These are phyloP conservation scores for Manihot esculenta DNA, from an alignment of 441 rosid species.

Conservation along the genomic window DNA sequence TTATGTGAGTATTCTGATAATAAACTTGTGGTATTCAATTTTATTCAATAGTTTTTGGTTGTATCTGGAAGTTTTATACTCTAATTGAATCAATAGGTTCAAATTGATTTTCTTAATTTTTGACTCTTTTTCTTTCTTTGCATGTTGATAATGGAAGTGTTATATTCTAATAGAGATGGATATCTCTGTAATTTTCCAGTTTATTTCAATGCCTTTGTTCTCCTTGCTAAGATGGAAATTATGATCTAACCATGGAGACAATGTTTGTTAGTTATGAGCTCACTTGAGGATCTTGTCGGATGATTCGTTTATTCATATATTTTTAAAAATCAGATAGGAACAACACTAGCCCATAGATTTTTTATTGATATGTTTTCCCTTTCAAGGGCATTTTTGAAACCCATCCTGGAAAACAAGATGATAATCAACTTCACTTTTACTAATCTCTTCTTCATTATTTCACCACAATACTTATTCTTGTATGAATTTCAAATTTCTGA, in stretches of 20 bases:
- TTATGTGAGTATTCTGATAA: constrained; percentile 57
- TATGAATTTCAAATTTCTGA: not conserved
- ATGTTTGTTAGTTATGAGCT: not conserved
- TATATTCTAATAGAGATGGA: not conserved
- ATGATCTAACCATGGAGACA: not conserved
- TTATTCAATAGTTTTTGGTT: not conserved
- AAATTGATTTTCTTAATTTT: constrained; percentile 2
- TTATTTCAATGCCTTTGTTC: not conserved
- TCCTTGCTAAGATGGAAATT: not conserved
- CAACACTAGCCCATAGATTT: not conserved
- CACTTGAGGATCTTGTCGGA: not conserved
- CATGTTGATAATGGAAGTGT: not conserved
- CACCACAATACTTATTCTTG: not conserved
- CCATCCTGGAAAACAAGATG: not conserved
- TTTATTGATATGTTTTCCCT: not conserved
- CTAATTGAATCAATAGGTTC: not conserved
- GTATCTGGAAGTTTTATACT: constrained; percentile 1
- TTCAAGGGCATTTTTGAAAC: not conserved
- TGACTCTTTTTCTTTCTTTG: not conserved
- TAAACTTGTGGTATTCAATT: not conserved
- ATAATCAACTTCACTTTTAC: not conserved
- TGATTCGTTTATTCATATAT: not conserved
- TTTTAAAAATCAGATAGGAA: not conserved
- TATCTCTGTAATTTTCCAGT: not conserved
- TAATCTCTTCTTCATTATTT: not conserved